phyloP scores from a whole-genome alignment of 192 early-diverging fungal genomes.

The Cladochytrium replicatum region DNA sequence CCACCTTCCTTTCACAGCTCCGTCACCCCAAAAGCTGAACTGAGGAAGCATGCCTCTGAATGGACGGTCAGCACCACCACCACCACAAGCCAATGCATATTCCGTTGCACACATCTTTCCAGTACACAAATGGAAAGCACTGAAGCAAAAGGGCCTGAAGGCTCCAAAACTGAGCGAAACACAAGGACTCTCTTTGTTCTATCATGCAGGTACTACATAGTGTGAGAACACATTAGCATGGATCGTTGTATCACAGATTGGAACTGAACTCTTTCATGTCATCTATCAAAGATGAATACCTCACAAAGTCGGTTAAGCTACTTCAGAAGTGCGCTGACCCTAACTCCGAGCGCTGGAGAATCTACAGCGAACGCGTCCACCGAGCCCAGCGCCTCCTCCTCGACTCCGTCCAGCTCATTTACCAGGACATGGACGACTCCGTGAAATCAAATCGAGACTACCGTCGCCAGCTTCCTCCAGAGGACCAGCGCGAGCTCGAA shows the following conservation, averaged over 20 bases:
- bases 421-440: constrained; percentile 29
- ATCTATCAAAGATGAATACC: constrained; percentile 20
- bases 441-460: constrained; percentile 40
- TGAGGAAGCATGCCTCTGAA: no score
- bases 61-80: no score
- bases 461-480: constrained; percentile 46
- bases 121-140: constrained; percentile 6
- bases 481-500: constrained; percentile 59
- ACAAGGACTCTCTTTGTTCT: constrained; percentile 29
- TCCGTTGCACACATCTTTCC: constrained; percentile 30
- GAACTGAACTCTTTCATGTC: background rate
- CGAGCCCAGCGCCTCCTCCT: constrained; percentile 43
- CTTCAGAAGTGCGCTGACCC: constrained; percentile 13
- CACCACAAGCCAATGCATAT: no score
- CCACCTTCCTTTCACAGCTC: no score
- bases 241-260: background rate
- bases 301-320: constrained; percentile 11
- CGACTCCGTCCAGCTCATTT: constrained; percentile 39
- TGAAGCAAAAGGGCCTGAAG: constrained; percentile 2
- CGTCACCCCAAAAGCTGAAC: no score
- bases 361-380: constrained; percentile 46
- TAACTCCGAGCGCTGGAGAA: constrained; percentile 12
- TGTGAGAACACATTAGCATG: background rate
- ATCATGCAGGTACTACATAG: constrained; percentile 23
- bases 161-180: constrained; percentile 30